Evolutionary conservation across 768 basidiomycete genomes (phyloP), one percentile per base, ranked within the genome.

Genomic region (Guyanaporus albipodus): DNA sequence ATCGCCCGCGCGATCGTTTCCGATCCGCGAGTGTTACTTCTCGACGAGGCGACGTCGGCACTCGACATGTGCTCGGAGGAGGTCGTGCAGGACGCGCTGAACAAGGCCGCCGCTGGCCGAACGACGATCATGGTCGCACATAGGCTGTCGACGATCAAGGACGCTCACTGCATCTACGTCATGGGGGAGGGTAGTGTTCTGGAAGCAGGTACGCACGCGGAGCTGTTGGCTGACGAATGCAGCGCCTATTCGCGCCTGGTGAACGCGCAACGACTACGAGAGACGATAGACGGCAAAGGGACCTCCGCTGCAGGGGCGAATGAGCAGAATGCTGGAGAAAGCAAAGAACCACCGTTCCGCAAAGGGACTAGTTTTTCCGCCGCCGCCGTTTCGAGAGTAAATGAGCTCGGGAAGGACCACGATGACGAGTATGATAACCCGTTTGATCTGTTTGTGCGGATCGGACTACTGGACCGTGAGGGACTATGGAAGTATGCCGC

Each of bases 61-160:
- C 75, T 93, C n/a, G 91, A 93, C 67, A 90, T 89, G 0, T 87
- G 87, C 55, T 87, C 87, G 3, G 83, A 86, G 61, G 90, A 88
- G 48, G 75, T 93, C 48, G 91, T 95, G 0, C 91, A 93, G 67
- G 86, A 93, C 63, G 91, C 91, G 18, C 63, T 93, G 42, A 90
- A 95, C 62, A 91, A 90, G 66, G 91, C 90, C 52, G 73, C 87
- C 21, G 76, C 65, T 65, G 86, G 83, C 35, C 83, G 86, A 41
- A 88, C 87, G 10, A 87, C 85, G 0, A 86, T 89, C 65, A 86
- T 85, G 8, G 87, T 89, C 44, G 85, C 88, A 23, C 86, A 87
- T 54, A 78, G 87, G 55, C 73, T 87, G 1, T 87, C 86, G 2
- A 92, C 89, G 12, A 86, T 92, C 73, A 88, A 85, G 69, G 83